These are phyloP conservation scores for Orobanche coerulescens DNA, from an alignment of 257 asterid genomes.

Conservation along the genomic window DNA sequence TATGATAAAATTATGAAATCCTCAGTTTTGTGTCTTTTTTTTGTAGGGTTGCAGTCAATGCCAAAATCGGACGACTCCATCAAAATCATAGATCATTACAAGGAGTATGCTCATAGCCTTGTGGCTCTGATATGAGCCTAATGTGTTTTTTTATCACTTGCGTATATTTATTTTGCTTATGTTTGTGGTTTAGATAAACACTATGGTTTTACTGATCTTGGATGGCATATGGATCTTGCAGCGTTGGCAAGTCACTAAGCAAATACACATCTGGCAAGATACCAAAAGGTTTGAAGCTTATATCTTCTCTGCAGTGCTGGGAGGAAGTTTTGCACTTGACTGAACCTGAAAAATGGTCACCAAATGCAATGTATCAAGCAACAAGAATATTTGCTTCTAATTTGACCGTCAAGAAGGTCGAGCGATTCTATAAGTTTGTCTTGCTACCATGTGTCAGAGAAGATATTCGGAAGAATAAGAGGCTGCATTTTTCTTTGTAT, in stretches of 20 bases:
- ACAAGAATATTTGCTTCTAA: constrained; percentile 75
- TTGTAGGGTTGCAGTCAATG: constrained; percentile 48
- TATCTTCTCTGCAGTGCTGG: constrained; percentile 62
- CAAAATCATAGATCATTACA: constrained; percentile 70
- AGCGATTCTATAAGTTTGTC: constrained; percentile 69
- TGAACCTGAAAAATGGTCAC: constrained; percentile 84
- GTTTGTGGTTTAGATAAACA: not conserved
- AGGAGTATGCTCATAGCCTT: constrained; percentile 45
- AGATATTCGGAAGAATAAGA: constrained; percentile 66
- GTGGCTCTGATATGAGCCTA: not conserved
- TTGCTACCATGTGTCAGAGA: constrained; percentile 80
- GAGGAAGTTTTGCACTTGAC: constrained; percentile 72
- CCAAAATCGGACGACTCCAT: constrained; percentile 73
- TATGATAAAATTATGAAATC: not conserved
- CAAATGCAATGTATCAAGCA: constrained; percentile 80
- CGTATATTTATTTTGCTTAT: not conserved
- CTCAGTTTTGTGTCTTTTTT: constrained; percentile 15
- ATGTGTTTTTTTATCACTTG: not conserved
- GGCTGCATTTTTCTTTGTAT: constrained; percentile 69
- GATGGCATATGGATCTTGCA: constrained; percentile 22
- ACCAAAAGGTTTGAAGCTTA: constrained; percentile 76
- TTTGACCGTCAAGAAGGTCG: constrained; percentile 70
- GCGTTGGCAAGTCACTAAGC: constrained; percentile 69
- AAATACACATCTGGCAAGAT: constrained; percentile 75
- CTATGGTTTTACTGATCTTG: not conserved